Evolutionary conservation across 768 basidiomycete genomes (phyloP).

Genomic region (Pisolithus sp.): DNA sequence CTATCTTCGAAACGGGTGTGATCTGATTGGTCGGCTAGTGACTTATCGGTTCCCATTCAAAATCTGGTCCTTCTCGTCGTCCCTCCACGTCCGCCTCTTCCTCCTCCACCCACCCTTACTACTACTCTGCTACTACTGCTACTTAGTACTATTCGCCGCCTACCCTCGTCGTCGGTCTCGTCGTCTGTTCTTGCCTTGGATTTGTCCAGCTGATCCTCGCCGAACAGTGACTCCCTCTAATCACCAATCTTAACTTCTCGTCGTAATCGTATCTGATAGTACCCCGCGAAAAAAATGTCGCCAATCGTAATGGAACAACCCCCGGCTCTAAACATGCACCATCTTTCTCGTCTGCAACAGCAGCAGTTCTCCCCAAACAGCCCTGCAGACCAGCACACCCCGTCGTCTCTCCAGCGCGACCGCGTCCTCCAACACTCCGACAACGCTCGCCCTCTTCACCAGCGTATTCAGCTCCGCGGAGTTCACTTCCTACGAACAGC

Average conservation of each 20-base stretch:
- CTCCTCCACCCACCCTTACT: not conserved
- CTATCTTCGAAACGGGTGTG: constrained; percentile 22
- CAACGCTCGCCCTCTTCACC: constrained; percentile 21
- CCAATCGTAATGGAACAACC: constrained; percentile 49
- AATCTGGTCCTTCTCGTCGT: constrained; percentile 20
- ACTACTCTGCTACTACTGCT: too few species aligned
- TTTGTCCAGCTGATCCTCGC: not conserved
- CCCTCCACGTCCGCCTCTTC: constrained; percentile 21
- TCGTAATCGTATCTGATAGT: constrained; percentile 29
- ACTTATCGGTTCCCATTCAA: constrained; percentile 34
- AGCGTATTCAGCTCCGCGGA: constrained; percentile 25
- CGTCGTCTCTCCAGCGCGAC: constrained; percentile 14
- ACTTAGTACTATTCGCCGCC: too few species aligned
- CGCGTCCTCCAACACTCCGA: constrained; percentile 13
- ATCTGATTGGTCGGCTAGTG: constrained; percentile 33
- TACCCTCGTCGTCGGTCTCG: too few species aligned
- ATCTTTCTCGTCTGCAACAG: constrained; percentile 45
- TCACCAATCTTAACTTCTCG: constrained; percentile 13
- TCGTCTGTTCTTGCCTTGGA: not conserved
- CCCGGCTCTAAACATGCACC: constrained; percentile 46
- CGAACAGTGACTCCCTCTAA: constrained; percentile 10
- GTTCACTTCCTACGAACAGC: constrained; percentile 26
- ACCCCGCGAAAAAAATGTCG: constrained; percentile 35
- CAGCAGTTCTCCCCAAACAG: constrained; percentile 32
- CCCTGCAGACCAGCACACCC: constrained; percentile 23